Base-by-base conservation (phyloP, 2,329 filamentous ascomycete genomes). In the Microcyclosporella mali region DNA sequence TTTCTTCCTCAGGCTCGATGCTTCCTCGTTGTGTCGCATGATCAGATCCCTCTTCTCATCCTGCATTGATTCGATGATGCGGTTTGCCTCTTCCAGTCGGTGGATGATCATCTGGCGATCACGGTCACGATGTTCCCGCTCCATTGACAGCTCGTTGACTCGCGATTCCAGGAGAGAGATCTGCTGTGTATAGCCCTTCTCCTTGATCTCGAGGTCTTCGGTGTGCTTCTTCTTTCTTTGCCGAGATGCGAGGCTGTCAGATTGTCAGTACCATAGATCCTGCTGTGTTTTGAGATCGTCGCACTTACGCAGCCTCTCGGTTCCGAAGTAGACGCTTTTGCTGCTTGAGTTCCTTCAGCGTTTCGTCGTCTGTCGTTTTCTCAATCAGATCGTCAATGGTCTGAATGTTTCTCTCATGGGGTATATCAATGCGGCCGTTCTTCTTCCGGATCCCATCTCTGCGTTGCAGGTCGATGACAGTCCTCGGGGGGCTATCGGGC, bases 181-280 rank as follows among this genome's bases (percentile, higher is more conserved):
- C 62, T 85, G 71, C 56, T 79, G 77, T 43, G 83, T 85, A 71
- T 81, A 94, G 46, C 85, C 79, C 74, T 95, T 95, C 77, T 97
- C 95, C 72, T 97, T 90, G 66, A 92, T 85, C 67, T 97, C 92
- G 34, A 97, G 79, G 57, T 92, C 83, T 70, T 97, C 92, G 27
- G 92, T 97, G 70, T 97, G 90, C 70, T 88, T 85, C 79, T 97
- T 97, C 77, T 97, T 98, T 58, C 92, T 83, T 68, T 97, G 90
- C 55, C 92, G 82, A 33, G 92, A 97, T 70, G 97, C 90, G 58
- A 98, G 84, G 55, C 88, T 94, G 45, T 49, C 6, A 59, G 41
- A 19, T 18, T 15, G 47, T 62, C 43, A 60, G 56, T 38, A 27
- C 21, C 21, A 21, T 4, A 12, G 30, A 6, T 4, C 6, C 6